Evolutionary conservation across 805 yeast species (phyloP), one percentile per base, ranked within the genome.

Genomic region (Millerozyma miso): DNA sequence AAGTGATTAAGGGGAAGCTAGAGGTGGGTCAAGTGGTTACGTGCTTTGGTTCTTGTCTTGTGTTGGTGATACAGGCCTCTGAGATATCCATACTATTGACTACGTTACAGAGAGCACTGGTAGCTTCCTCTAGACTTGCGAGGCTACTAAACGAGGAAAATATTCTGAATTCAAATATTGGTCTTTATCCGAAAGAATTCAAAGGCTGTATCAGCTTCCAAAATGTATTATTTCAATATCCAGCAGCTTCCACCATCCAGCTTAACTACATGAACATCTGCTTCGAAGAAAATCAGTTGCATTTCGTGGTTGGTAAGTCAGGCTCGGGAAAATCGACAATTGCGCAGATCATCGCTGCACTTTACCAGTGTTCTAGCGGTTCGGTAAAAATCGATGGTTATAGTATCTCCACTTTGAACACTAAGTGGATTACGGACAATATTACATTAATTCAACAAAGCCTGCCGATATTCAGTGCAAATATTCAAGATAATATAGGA

Each of bases 271-370:
- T 84, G 1, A 54, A 3, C 19, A 19, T 48, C 31, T 12, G 23
- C 1, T 65, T 89, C 31, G 60, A 67, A 1, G 59, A 76, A 0
- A 71, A 76, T 1, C 50, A 63, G 26, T 55, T 77, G 4, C 79
- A 83, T 1, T 91, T 79, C 52, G 62, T 93, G 3, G 77, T 93
- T 34, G 99, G 99, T 1, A 72, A 74, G 46, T 89, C 97, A 0
- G 99, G 99, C 0, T 82, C 90, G 0, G 99, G 99, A 0, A 93
- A 93, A 59, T 91, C 98, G 0, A 85, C 98, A 0, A 47, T 93
- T 2, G 76, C 84, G 0, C 75, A 74, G 31, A 58, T 93, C 2
- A 52, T 93, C 1, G 58, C 85, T 42, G 76, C 76, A 19, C 73
- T 87, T 18, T 88, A 90, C 52, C 47, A 58, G 0, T 63, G 71